These are phyloP conservation scores for Amphirosellinia nigrospora DNA, from an alignment of 495 filamentous ascomycete species.

Conservation along the genomic window DNA sequence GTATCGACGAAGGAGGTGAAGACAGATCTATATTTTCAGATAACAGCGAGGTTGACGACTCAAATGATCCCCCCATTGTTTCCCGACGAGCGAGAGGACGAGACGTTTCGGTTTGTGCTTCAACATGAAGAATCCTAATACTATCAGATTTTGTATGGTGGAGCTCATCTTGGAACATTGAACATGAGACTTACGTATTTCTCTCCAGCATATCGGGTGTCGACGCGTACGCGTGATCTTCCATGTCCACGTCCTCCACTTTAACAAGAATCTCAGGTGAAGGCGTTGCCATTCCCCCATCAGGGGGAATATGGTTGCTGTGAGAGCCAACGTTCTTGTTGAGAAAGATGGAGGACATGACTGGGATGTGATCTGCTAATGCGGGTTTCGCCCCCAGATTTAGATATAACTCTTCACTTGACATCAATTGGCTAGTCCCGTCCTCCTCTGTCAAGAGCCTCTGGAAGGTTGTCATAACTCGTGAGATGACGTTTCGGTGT, in stretches of 20 bases:
- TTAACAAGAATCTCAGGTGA: conserved; percentile 41
- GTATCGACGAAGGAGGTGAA: conserved; percentile 48
- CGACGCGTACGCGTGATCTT: conserved; percentile 25
- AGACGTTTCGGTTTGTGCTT: conserved; percentile 26
- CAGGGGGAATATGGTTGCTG: conserved; percentile 27
- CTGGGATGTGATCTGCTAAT: conserved; percentile 27
- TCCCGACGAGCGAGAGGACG: conserved; percentile 25
- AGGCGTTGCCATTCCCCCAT: conserved; percentile 33
- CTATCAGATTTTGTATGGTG: conserved; percentile 28
- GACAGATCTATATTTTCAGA: conserved; percentile 52
- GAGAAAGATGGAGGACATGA: conserved; percentile 33
- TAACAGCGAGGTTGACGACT: conserved; percentile 38
- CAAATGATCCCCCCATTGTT: conserved; percentile 35
- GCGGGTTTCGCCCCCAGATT: conserved; percentile 13
- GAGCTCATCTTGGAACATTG: conserved; percentile 14
- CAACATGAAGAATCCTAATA: conserved; percentile 29
- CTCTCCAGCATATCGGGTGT: conserved; percentile 25
- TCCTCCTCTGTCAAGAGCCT: conserved; percentile 35
- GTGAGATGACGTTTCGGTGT: conserved; percentile 32
- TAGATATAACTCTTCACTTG: conserved; percentile 17
- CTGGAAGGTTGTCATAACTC: conserved; percentile 39
- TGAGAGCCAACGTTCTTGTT: conserved; percentile 30
- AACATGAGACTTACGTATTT: conserved; percentile 35
- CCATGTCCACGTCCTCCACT: conserved; percentile 34
- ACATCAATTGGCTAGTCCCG: conserved; percentile 19